Base-by-base conservation (phyloP, 129 eudicot genomes). In the Chrysanthemum lavandulifolium region DNA sequence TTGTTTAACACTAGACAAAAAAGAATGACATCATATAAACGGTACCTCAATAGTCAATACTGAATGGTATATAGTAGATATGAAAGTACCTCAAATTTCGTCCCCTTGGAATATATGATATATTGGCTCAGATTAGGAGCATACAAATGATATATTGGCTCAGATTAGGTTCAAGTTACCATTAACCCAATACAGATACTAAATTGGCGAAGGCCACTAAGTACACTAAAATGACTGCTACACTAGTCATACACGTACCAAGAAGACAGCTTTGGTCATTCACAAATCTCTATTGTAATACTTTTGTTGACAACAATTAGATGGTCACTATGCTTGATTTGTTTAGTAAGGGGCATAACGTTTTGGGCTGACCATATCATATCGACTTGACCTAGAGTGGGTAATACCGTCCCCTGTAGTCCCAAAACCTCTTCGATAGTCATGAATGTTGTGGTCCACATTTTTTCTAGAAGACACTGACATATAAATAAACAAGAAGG, bases 371-470 rank as follows among this genome's bases (percentile, higher is more conserved):
- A 71, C 77, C 36, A 21, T 74, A 40, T 80, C 76, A 71, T 79
- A 71, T 60, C 81, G 76, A 61, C 86, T 78, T 18, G 76, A 84
- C 86, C 90, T 86, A 86, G 77, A 25, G 50, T 79, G 71, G 63
- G 53, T 78, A 19, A 58, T 59, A 52, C 74, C 76, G 75, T 84
- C 86, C 79, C 77, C 68, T 21, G 88, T 67, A 40, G 90, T 47
- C 82, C 89, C 88, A 76, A 79, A 84, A 57, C 61, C 86, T 86
- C 96, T 81, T 81, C 86, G 87, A 69, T 84, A 77, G 65, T 84
- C 83, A 77, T 81, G 73, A 79, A 49, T 73, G 69, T 72, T 50
- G 80, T 80, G 74, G 72, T 82, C 92, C 72, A 11, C 72, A 62
- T 81, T 82, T 78, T 96, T 76, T 77, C 85, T 81, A 61, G 80